These are phyloP conservation scores for Leccinum huronense DNA, from an alignment of 1,284 basidiomycete species.

Conservation along the genomic window DNA sequence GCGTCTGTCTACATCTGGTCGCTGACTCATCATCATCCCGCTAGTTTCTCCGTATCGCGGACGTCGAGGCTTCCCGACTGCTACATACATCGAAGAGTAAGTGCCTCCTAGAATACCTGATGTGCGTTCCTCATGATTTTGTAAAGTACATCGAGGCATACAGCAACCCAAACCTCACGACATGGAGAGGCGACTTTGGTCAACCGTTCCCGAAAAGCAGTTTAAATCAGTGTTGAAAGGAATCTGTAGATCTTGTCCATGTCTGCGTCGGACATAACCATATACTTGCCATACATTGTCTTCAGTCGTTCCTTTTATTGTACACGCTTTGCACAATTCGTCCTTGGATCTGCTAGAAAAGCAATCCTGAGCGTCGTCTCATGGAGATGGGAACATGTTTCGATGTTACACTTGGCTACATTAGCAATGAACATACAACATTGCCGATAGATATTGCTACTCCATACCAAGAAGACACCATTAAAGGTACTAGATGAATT, in stretches of 20 bases:
- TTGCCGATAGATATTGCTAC: slow-evolving; percentile 21
- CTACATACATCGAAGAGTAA: slow-evolving; percentile 69
- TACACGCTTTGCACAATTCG: slow-evolving; percentile 18
- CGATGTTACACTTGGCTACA: slow-evolving; percentile 19
- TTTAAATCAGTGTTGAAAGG: slow-evolving; percentile 49
- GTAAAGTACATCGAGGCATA: slow-evolving; percentile 50
- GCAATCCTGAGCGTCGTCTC: slow-evolving; percentile 9
- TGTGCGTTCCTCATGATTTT: slow-evolving; percentile 24
- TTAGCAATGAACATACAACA: slow-evolving; percentile 32
- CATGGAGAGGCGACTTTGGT: slow-evolving; percentile 56
- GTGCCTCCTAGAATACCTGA: slow-evolving; percentile 26
- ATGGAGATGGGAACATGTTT: slow-evolving; percentile 2
- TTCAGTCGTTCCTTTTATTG: slow-evolving; percentile 25
- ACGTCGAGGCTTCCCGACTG: no score
- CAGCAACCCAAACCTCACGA: slow-evolving; percentile 56
- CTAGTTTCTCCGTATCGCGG: no score
- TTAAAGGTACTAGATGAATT: slow-evolving; percentile 16
- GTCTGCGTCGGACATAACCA: slow-evolving; percentile 13
- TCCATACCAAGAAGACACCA: neutral
- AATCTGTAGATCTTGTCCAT: slow-evolving; percentile 9
- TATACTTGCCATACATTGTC: slow-evolving; percentile 12
- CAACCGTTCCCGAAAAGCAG: slow-evolving; percentile 62
- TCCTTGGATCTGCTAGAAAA: slow-evolving; percentile 8
- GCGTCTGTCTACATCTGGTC: no score
- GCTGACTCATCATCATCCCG: no score